Conservation (phyloP, 2,329 filamentous ascomycete species). For the Pseudogymnoascus pannorum region DNA sequence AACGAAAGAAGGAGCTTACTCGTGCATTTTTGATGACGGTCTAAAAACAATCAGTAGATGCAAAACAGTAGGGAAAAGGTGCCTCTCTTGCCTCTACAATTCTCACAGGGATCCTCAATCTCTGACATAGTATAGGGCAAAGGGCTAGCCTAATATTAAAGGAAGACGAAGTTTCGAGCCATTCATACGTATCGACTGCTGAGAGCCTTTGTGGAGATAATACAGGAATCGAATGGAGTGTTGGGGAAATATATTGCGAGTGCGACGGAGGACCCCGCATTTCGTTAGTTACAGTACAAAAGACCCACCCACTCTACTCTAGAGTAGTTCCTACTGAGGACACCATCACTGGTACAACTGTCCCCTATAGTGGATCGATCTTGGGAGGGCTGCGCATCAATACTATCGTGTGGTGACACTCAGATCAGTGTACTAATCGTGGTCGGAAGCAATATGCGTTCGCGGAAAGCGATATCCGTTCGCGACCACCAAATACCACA, state of each 20-base stretch:
- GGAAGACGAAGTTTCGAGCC: background rate
- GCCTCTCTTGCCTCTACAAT: background rate
- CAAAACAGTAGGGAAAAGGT: background rate
- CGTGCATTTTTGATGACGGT: background rate
- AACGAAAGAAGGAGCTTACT: background rate
- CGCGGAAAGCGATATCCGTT: too few relatives aligned
- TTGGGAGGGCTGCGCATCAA: too few relatives aligned
- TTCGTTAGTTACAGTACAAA: background rate
- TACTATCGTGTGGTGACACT: too few relatives aligned
- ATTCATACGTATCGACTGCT: background rate
- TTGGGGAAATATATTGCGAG: background rate
- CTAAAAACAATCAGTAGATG: background rate
- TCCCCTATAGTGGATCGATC: too few relatives aligned
- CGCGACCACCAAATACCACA: too few relatives aligned
- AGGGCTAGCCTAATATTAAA: background rate
- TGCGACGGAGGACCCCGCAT: background rate
- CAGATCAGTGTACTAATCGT: too few relatives aligned
- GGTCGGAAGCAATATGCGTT: too few relatives aligned
- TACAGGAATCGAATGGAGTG: background rate
- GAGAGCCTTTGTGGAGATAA: background rate
- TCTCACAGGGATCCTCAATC: background rate
- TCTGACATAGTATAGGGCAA: background rate
- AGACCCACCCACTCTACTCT: background rate
- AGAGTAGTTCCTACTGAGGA: background rate
- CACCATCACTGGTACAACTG: background rate